Evolutionary conservation across 2,329 filamentous ascomycete genomes (phyloP).

Genomic region (Chalaropsis ovoidea): DNA sequence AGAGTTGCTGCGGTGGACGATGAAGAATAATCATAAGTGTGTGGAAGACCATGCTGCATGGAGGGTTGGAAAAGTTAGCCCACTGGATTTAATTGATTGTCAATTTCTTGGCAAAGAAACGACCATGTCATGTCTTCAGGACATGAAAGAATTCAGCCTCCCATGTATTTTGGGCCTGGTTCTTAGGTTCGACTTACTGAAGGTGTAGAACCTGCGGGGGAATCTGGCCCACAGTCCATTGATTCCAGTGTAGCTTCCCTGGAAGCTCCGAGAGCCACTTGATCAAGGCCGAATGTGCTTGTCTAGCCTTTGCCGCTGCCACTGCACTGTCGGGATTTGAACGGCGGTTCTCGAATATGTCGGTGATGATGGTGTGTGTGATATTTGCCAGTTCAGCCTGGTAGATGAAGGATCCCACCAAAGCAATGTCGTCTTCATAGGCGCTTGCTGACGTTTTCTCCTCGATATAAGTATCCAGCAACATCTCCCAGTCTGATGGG

Average conservation of each 20-base stretch:
- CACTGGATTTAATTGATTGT: too few species aligned
- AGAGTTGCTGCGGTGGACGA: conserved; percentile 38
- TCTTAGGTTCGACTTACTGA: conserved; percentile 29
- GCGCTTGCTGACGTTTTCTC: conserved; percentile 37
- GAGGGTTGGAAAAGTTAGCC: background rate
- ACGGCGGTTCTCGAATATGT: conserved; percentile 41
- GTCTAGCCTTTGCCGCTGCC: conserved; percentile 36
- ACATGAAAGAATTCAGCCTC: too few species aligned
- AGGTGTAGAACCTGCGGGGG: conserved; percentile 40
- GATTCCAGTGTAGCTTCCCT: conserved; percentile 41
- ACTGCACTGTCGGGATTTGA: conserved; percentile 35
- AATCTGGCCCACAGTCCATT: conserved; percentile 41
- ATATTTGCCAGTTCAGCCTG: conserved; percentile 42
- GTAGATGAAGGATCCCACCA: conserved; percentile 40
- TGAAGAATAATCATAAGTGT: conserved; percentile 45
- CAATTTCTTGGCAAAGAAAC: too few species aligned
- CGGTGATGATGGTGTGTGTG: conserved; percentile 41
- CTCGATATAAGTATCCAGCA: conserved; percentile 41
- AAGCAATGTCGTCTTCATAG: conserved; percentile 39
- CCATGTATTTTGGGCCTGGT: too few species aligned
- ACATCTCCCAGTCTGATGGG: conserved; percentile 39
- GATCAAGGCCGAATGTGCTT: conserved; percentile 39
- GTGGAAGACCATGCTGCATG: conserved; percentile 37
- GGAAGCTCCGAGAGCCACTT: conserved; percentile 41
- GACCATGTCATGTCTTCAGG: too few species aligned